Evolutionary conservation across 306 rosid species (phyloP).

Genomic region (Quercus dentata): DNA sequence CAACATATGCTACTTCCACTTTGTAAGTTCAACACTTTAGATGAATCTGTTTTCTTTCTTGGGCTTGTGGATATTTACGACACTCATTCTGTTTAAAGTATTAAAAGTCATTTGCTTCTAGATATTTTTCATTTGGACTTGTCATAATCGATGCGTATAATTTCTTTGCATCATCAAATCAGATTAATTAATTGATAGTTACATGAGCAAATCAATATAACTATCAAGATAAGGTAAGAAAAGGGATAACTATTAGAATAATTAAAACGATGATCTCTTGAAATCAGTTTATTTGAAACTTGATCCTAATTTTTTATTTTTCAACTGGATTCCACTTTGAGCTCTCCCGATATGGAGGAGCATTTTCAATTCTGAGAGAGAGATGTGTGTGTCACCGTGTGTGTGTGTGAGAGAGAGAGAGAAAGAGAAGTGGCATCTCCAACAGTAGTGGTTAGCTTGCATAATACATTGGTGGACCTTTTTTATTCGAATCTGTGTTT

Average conservation of each 20-base stretch:
- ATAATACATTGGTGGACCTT: too few relatives aligned
- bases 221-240: not conserved
- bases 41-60: conserved; percentile 2
- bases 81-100: conserved; percentile 14
- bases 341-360: not conserved
- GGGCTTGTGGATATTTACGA: conserved; percentile 6
- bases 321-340: not conserved
- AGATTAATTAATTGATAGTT: not conserved
- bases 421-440: not conserved
- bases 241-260: not conserved
- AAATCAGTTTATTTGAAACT: not conserved
- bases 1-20: too few relatives aligned
- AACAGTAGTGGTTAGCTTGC: too few relatives aligned
- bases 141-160: not conserved
- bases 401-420: not conserved
- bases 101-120: not conserved
- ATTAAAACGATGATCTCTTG: not conserved
- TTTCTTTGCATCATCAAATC: not conserved
- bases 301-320: not conserved
- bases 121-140: not conserved
- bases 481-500: too few relatives aligned
- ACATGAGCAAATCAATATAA: not conserved
- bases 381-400: not conserved
- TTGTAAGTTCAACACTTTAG: too few relatives aligned
- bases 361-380: not conserved